Conservation (phyloP, 495 filamentous ascomycete species). For the Achaetomiella virescens region DNA sequence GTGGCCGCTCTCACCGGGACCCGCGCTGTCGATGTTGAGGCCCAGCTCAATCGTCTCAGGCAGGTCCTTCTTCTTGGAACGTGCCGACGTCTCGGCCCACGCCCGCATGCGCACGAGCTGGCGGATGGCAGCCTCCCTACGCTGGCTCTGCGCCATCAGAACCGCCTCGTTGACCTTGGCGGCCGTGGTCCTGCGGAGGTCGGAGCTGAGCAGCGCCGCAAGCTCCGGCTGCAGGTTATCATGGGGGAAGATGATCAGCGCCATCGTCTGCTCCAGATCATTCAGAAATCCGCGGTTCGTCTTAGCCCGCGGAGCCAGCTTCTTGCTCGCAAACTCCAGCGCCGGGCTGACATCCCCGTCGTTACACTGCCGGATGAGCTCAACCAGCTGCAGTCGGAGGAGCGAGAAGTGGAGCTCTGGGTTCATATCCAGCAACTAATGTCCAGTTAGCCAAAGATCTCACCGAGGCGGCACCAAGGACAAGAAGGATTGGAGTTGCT, state of each 20-base stretch:
- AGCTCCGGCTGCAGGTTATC: constrained; percentile 67
- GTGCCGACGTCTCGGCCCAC: constrained; percentile 76
- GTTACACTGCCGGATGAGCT: constrained; percentile 77
- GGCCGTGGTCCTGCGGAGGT: constrained; percentile 75
- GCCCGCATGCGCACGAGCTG: constrained; percentile 72
- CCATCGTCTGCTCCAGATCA: constrained; percentile 89
- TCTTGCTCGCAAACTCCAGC: constrained; percentile 76
- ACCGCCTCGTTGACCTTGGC: constrained; percentile 83
- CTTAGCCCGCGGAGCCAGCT: constrained; percentile 81
- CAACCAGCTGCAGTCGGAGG: constrained; percentile 83
- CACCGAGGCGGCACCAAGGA: neutral
- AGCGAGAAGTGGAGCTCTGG: constrained; percentile 84
- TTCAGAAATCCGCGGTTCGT: constrained; percentile 74
- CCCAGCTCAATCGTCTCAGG: constrained; percentile 68
- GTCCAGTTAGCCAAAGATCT: constrained; percentile 15
- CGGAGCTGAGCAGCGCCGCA: constrained; percentile 67
- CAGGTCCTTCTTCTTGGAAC: constrained; percentile 66
- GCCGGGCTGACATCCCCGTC: constrained; percentile 74
- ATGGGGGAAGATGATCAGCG: constrained; percentile 78
- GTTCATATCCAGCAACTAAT: constrained; percentile 80
- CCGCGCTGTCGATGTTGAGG: constrained; percentile 41
- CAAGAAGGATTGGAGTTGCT: constrained; percentile 41
- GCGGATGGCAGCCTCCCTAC: constrained; percentile 72
- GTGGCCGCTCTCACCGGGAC: constrained; percentile 40
- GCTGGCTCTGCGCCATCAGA: constrained; percentile 59